Conservation (phyloP, 2,329 filamentous ascomycete genomes). For the Cercospora sp. region DNA sequence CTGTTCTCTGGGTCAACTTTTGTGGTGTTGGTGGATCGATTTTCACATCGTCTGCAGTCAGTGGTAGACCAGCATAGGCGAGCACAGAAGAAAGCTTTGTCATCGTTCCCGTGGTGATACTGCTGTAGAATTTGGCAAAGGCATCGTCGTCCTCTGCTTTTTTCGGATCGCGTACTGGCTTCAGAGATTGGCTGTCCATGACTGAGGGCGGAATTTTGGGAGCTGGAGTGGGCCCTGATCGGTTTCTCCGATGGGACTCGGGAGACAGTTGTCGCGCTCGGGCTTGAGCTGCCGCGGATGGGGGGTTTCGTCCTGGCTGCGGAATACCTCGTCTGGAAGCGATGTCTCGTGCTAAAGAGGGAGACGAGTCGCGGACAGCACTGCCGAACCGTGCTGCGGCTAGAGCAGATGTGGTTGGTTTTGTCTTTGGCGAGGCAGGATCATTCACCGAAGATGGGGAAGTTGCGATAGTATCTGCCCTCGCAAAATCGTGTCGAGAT, state of each 20-base stretch:
- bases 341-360: constrained; percentile 43
- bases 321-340: constrained; percentile 42
- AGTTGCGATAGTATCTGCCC: constrained; percentile 28
- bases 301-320: constrained; percentile 27
- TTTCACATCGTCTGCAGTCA: constrained; percentile 47
- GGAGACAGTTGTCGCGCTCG: constrained; percentile 36
- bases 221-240: constrained; percentile 5
- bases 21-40: constrained; percentile 30
- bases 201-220: constrained; percentile 36
- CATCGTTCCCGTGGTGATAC: constrained; percentile 78
- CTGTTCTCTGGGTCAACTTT: constrained; percentile 37
- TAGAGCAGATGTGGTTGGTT: constrained; percentile 29
- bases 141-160: constrained; percentile 57
- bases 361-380: constrained; percentile 38
- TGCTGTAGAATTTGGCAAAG: constrained; percentile 88
- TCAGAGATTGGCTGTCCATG: constrained; percentile 34
- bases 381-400: constrained; percentile 32
- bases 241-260: constrained; percentile 32
- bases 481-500: constrained; percentile 50
- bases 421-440: constrained; percentile 16
- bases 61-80: constrained; percentile 86
- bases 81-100: constrained; percentile 86
- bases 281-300: constrained; percentile 35
- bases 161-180: constrained; percentile 22
- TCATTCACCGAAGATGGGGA: neutral